A percentile compares a stretch with the other conserved stretches of the same genome.
Conservation (phyloP, 75 land plant genomes). For the Pseudotsuga menziesii region DNA sequence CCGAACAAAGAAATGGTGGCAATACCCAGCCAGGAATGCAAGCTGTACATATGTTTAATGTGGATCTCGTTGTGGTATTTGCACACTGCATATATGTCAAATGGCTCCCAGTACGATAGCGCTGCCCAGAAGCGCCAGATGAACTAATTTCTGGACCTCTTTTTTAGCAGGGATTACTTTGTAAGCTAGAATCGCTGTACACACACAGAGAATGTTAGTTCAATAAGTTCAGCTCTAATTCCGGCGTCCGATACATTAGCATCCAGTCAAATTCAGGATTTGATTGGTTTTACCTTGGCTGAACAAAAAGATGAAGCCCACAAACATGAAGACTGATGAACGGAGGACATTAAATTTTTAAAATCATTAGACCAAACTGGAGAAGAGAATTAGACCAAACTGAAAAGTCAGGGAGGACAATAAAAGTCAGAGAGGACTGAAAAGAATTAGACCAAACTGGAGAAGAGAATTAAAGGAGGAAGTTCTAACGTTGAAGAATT, state of each 20-base stretch:
- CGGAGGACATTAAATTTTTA: no score
- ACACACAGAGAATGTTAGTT: background rate
- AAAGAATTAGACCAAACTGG: no score
- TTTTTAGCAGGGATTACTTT: conserved; percentile 44
- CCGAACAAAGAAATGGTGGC: conserved; percentile 40
- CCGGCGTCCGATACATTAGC: no score
- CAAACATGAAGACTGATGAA: no score
- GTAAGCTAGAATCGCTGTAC: conserved; percentile 51
- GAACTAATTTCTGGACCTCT: conserved; percentile 32
- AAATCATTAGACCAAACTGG: no score
- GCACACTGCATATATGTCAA: conserved; percentile 54
- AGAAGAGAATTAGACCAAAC: no score
- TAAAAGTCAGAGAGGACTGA: no score
- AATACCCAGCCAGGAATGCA: conserved; percentile 83
- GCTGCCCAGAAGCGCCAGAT: conserved; percentile 36
- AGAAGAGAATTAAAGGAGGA: background rate
- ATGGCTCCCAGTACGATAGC: conserved; percentile 43
- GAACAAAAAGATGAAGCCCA: no score
- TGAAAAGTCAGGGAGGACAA: no score
- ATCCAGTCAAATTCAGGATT: no score
- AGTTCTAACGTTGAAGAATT: background rate
- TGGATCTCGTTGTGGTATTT: conserved; percentile 39
- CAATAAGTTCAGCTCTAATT: background rate
- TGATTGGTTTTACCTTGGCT: no score
- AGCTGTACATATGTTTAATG: conserved; percentile 32